These are phyloP conservation scores for Fusarium sp. DNA, from an alignment of 2,329 filamentous ascomycete species.

Conservation along the genomic window DNA sequence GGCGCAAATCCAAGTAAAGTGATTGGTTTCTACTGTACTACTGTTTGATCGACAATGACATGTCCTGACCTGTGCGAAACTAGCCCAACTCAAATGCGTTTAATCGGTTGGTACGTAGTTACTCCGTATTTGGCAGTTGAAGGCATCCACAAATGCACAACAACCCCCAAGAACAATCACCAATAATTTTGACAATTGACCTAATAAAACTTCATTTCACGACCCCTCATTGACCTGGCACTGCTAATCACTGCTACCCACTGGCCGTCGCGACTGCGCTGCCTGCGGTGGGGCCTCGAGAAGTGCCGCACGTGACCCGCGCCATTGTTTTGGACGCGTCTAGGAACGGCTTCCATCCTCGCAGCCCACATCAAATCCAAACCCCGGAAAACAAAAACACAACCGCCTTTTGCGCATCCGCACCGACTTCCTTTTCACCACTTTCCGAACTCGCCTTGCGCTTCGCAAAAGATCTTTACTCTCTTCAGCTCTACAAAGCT, in stretches of 20 bases:
- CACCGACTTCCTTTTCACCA: constrained; percentile 8
- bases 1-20: constrained; percentile 6
- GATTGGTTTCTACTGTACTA: constrained; percentile 14
- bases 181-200: constrained; percentile 7
- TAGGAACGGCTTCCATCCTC: constrained; percentile 16
- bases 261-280: constrained; percentile 8
- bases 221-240: constrained; percentile 8
- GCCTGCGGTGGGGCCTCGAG: constrained; percentile 12
- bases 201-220: constrained; percentile 27
- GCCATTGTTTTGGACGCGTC: constrained; percentile 26
- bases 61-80: no score
- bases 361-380: constrained; percentile 27
- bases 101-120: no score
- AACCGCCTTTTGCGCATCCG: constrained; percentile 19
- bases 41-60: not conserved
- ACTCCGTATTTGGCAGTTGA: no score
- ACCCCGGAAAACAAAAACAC: constrained; percentile 32
- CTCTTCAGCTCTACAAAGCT: constrained; percentile 29
- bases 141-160: not conserved
- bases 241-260: constrained; percentile 15
- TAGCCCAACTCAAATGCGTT: not conserved
- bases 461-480: not conserved
- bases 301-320: constrained; percentile 15
- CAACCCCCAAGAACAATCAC: not conserved
- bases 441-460: constrained; percentile 9